Evolutionary conservation across 1,284 basidiomycete genomes (phyloP), one percentile per base, ranked within the genome.

Genomic region (Anthracocystis setariae): DNA sequence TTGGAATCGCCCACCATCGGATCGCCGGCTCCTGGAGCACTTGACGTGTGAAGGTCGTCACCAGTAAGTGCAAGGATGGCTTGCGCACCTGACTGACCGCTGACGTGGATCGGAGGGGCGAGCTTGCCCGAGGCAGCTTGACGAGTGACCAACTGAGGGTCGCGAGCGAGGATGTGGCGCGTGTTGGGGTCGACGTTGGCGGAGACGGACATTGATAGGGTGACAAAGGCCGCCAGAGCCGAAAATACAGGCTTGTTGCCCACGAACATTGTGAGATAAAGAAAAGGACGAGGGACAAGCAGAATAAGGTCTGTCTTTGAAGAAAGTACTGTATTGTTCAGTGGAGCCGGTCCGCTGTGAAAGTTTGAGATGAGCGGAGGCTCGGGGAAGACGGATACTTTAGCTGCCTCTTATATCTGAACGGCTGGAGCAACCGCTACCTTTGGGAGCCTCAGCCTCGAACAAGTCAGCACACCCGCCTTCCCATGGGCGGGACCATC

Each of bases 221-320:
- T 33, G 9, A 67, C 53, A 44, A 61, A 56, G 53, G 64, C 64
- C 53, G 53, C 45, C 39, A 67, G 46, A 53, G 45, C 58, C 33
- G 56, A 49, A 18, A 42, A 24, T 17, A 66, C 10, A 3, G 58
- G 23, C 39, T 44, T 57, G 27, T 23, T 53, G 29, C 15, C 20
- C 50, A 72, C 32, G n/a, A 54, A 33, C 57, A 66, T 53, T 32
- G 21, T 43, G 37, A 17, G 24, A 47, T 21, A 50, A 12, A 40
- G 27, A 15, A 15, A 32, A 27, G 24, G 5, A 54, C 29, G 21
- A 10, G n/a, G 15, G 18, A 20, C 15, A 3, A n/a, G 15, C 15
- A 39, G 12, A n/a, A n/a, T n/a, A n/a, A n/a, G n/a, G n/a, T n/a
- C n/a, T 29, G 7, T 29, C 7, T 29, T 29, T 29, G 29, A 7